Evolutionary conservation across 2,329 filamentous ascomycete genomes (phyloP).

Genomic region (Fusarium piperis): DNA sequence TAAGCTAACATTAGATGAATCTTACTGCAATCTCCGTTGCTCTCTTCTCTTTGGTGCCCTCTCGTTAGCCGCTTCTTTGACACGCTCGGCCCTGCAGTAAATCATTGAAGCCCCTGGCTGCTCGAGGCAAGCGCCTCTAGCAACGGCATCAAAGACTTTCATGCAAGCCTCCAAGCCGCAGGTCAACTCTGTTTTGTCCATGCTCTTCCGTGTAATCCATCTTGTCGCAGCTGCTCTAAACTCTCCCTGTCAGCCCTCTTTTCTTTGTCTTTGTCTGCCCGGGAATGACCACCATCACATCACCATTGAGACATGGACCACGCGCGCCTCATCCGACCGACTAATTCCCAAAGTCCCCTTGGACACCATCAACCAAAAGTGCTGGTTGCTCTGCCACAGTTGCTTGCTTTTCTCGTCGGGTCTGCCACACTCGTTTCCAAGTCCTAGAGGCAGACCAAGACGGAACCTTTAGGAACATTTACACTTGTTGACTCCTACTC

Average conservation of each 20-base stretch:
- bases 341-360: constrained; percentile 10
- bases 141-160: constrained; percentile 10
- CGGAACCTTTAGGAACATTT: constrained; percentile 7
- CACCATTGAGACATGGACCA: constrained; percentile 27
- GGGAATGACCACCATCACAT: constrained; percentile 31
- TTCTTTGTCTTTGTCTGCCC: constrained; percentile 12
- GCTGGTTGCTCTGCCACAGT: constrained; percentile 20
- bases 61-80: constrained; percentile 15
- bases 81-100: neutral
- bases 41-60: constrained; percentile 8
- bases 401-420: neutral
- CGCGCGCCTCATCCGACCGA: constrained; percentile 1
- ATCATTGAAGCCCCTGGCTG: neutral
- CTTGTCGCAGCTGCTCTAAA: neutral
- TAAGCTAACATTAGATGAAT: neutral
- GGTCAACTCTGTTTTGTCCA: neutral
- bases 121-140: constrained; percentile 2
- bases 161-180: neutral
- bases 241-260: neutral
- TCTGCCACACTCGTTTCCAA: neutral
- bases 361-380: neutral
- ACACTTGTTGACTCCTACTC: constrained; percentile 20
- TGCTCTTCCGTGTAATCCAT: neutral
- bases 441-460: constrained; percentile 21
- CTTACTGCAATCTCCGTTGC: neutral